Evolutionary conservation across 2,329 filamentous ascomycete species (phyloP), one percentile per base, ranked within the genome.

Genomic region (Aspergillus piperis): DNA sequence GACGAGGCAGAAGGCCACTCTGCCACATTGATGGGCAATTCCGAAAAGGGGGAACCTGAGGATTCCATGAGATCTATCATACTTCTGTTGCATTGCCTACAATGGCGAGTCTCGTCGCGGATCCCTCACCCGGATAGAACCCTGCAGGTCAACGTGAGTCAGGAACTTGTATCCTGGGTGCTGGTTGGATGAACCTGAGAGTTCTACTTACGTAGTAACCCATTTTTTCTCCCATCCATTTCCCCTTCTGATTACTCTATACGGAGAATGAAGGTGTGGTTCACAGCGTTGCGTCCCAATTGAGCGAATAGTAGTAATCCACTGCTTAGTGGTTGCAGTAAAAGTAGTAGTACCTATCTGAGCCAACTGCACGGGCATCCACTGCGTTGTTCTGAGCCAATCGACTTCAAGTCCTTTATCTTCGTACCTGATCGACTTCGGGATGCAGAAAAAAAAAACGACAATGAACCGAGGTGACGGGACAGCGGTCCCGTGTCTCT

Each of bases 131-230:
- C 32, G 58, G 49, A 54, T 21, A 32, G 53, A 59, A 55, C 51
- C 58, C 55, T 64, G 57, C 61, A 63, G 61, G 47, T 42, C 57
- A 62, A 63, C 59, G 57, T 64, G 63, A 64, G 56, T 61, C 56
- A 60, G 54, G 47, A 54, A 53, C 52, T 38, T 62, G 51, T 39
- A 59, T 27, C 5, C 38, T 25, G 41, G 7, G 2, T 32, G 41
- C 10, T 58, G 60, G 55, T 60, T 64, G 62, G 62, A 58, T 27
- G 25, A n/a, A 17, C 15, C 5, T 4, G 39, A 36, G 19, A 30
- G 41, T 32, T 55, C 42, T 47, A 44, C 32, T 13, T 36, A 36
- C 32, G 32, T 36, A 36, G 32, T 13, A 36, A 15, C 32, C 32
- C 32, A 36, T 38, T 27, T 13, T 30, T 54, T 42, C 41, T 17